Conservation (phyloP, 768 basidiomycete genomes). For the Thelephora ganbajun region DNA sequence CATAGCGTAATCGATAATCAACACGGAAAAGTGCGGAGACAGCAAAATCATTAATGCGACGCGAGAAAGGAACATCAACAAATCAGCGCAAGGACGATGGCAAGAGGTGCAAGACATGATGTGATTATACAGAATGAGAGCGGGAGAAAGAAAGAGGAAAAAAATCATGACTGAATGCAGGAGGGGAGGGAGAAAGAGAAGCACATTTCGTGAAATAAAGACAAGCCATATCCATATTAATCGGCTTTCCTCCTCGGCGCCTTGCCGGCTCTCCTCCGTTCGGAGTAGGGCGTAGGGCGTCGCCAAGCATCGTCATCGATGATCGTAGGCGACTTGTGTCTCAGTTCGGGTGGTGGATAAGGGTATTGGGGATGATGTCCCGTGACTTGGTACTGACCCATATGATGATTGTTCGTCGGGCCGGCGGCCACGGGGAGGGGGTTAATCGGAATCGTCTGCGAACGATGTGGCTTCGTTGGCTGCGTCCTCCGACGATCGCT, state of each 20-base stretch:
- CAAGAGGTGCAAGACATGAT: too few relatives aligned
- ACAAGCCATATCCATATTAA: not conserved
- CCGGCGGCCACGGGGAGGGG: slow-evolving; percentile 5
- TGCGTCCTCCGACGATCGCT: slow-evolving; percentile 3
- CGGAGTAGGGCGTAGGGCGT: slow-evolving; percentile 57
- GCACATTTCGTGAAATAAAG: not conserved
- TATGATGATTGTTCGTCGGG: slow-evolving; percentile 1
- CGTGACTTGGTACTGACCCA: not conserved
- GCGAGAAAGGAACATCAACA: too few relatives aligned
- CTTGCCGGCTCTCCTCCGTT: slow-evolving; percentile 67
- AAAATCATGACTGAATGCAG: too few relatives aligned
- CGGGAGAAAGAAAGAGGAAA: too few relatives aligned
- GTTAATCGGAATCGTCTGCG: slow-evolving; percentile 5
- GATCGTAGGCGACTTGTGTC: not conserved
- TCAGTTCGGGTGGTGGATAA: not conserved
- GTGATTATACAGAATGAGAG: too few relatives aligned
- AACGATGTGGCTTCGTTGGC: slow-evolving; percentile 2
- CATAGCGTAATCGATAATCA: too few relatives aligned
- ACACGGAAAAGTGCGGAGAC: too few relatives aligned
- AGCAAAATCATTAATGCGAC: too few relatives aligned
- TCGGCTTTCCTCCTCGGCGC: slow-evolving; percentile 41
- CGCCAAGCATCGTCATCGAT: slow-evolving; percentile 54
- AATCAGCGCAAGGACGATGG: too few relatives aligned
- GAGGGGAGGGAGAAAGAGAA: too few relatives aligned
- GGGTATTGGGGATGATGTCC: slow-evolving; percentile 1